phyloP scores from a whole-genome alignment of 345 rosid genomes.

The Dipteronia dyeriana region DNA sequence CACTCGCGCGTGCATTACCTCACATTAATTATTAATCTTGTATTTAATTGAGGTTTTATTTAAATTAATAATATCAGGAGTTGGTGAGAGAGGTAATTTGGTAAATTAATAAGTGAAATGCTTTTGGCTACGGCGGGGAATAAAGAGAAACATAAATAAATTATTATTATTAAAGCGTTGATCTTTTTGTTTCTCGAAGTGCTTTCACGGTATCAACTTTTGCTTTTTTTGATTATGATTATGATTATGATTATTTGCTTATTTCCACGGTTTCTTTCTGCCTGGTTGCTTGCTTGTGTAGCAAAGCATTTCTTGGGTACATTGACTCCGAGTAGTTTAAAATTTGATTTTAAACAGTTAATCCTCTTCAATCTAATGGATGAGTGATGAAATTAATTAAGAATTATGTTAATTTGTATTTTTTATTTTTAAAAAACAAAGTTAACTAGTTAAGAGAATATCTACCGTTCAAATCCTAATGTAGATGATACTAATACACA shows the following conservation, averaged over 20 bases:
- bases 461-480: too few species aligned
- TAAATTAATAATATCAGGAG: neutral
- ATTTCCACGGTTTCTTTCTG: neutral
- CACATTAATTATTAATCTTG: too few species aligned
- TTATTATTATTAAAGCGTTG: neutral
- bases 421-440: too few species aligned
- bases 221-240: too few species aligned
- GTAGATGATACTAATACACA: too few species aligned
- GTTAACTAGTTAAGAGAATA: too few species aligned
- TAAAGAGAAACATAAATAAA: too few species aligned
- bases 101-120: neutral
- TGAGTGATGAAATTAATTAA: too few species aligned
- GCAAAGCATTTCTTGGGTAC: neutral
- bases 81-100: neutral
- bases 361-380: too few species aligned
- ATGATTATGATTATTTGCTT: too few species aligned
- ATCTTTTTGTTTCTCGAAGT: neutral
- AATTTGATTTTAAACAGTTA: too few species aligned
- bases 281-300: neutral
- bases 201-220: neutral
- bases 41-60: neutral
- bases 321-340: neutral
- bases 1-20: neutral
- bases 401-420: too few species aligned
- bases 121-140: neutral